Evolutionary conservation across 1,284 basidiomycete genomes (phyloP).

Genomic region (Ustilago lituana): DNA sequence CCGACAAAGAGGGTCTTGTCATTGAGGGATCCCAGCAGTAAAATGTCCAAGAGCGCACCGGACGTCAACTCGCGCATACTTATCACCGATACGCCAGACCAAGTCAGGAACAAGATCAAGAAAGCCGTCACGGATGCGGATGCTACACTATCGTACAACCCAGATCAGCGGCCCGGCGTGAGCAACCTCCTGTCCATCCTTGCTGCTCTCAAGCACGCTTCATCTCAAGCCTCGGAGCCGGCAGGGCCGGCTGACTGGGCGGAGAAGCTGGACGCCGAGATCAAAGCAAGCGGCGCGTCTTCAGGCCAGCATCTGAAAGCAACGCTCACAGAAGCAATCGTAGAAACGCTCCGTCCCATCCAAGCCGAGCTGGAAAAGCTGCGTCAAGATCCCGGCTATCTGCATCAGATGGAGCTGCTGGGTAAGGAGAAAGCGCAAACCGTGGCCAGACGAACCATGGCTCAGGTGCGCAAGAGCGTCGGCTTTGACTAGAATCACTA

Average conservation of each 20-base stretch:
- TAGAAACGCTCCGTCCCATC: slow-evolving; percentile 76
- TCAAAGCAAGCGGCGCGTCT: slow-evolving; percentile 67
- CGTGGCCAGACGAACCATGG: slow-evolving; percentile 75
- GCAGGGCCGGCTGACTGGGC: slow-evolving; percentile 64
- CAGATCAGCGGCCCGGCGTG: slow-evolving; percentile 78
- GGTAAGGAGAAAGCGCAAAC: slow-evolving; percentile 77
- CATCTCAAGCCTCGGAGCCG: neutral
- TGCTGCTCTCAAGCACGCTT: slow-evolving; percentile 68
- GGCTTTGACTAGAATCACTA: slow-evolving; percentile 71
- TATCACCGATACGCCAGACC: slow-evolving; percentile 77
- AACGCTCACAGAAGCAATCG: slow-evolving; percentile 78
- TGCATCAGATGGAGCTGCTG: slow-evolving; percentile 74
- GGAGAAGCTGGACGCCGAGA: slow-evolving; percentile 69
- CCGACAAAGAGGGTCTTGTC: slow-evolving; percentile 77
- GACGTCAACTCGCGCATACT: slow-evolving; percentile 83
- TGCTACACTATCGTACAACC: slow-evolving; percentile 77
- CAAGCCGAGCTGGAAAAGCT: slow-evolving; percentile 77
- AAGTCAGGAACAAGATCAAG: slow-evolving; percentile 79
- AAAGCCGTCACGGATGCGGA: slow-evolving; percentile 86
- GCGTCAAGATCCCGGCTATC: slow-evolving; percentile 73
- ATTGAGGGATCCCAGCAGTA: slow-evolving; percentile 82
- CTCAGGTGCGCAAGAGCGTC: slow-evolving; percentile 75
- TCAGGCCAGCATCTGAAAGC: slow-evolving; percentile 78
- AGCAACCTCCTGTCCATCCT: slow-evolving; percentile 81
- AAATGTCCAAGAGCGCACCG: slow-evolving; percentile 95